Conservation (phyloP, 2,329 filamentous ascomycete genomes). For the Alternaria triticimaculans region DNA sequence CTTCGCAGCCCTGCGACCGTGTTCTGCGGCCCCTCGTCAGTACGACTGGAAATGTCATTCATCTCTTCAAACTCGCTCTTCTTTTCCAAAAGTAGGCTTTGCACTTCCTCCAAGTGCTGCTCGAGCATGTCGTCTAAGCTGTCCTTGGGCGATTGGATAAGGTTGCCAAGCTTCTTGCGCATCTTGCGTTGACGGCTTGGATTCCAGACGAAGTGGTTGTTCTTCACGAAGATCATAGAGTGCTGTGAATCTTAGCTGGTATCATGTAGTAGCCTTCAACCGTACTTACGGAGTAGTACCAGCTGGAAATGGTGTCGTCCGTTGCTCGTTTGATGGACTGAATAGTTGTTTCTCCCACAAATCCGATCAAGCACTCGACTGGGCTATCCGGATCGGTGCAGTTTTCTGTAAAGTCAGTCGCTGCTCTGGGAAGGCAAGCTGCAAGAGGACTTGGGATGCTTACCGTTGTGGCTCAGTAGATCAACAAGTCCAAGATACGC, state of each 20-base stretch:
- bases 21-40: constrained; percentile 25
- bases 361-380: constrained; percentile 77
- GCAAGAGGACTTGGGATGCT: constrained; percentile 8
- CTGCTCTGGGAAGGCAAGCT: neutral
- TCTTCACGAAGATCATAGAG: constrained; percentile 79
- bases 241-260: constrained; percentile 52
- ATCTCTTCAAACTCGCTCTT: constrained; percentile 49
- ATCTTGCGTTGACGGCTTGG: constrained; percentile 63
- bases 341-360: constrained; percentile 76
- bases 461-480: constrained; percentile 78
- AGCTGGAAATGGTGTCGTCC: constrained; percentile 78
- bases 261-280: neutral
- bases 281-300: constrained; percentile 73
- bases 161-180: constrained; percentile 64
- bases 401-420: constrained; percentile 48
- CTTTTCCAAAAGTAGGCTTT: constrained; percentile 52
- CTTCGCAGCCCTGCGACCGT: constrained; percentile 25
- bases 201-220: constrained; percentile 77
- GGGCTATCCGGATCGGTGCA: constrained; percentile 63
- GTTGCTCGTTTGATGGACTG: constrained; percentile 70
- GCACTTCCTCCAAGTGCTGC: constrained; percentile 59
- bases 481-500: constrained; percentile 85
- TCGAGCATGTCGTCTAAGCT: constrained; percentile 64
- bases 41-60: constrained; percentile 25
- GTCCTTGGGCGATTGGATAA: constrained; percentile 55